Conservation (phyloP, 2,329 filamentous ascomycete genomes). For the Fusarium multiceps region DNA sequence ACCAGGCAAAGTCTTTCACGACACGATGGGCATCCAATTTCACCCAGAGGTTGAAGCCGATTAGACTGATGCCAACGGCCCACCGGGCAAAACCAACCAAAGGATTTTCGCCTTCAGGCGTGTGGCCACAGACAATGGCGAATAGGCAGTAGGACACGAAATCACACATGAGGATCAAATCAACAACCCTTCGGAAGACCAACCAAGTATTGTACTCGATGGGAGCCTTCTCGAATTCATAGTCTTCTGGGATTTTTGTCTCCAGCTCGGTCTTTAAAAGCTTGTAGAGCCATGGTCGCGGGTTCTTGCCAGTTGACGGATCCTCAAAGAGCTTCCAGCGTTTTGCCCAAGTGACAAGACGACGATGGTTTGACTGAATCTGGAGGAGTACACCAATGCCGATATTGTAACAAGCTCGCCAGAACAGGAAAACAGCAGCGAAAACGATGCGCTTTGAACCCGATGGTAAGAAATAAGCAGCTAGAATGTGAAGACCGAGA, state of each 20-base stretch:
- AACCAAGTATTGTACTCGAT: constrained; percentile 99
- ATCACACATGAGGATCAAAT: constrained; percentile 98
- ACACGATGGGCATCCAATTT: constrained; percentile 97
- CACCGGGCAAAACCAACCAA: constrained; percentile 80
- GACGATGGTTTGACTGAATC: constrained; percentile 88
- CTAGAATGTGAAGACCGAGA: constrained; percentile 77
- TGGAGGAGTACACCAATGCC: constrained; percentile 92
- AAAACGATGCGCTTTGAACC: constrained; percentile 79
- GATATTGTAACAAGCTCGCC: constrained; percentile 91
- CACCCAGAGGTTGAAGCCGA: constrained; percentile 97
- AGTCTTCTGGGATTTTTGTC: constrained; percentile 93
- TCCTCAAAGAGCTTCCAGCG: constrained; percentile 88
- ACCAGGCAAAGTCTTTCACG: constrained; percentile 99
- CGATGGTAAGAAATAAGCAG: constrained; percentile 78
- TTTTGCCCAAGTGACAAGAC: constrained; percentile 87
- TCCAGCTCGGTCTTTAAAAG: constrained; percentile 91
- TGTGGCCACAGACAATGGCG: constrained; percentile 85
- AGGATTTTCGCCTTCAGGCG: constrained; percentile 76
- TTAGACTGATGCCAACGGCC: constrained; percentile 78
- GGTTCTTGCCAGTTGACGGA: constrained; percentile 82
- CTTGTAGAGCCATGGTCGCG: constrained; percentile 82
- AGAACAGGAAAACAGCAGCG: constrained; percentile 87
- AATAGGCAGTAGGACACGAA: constrained; percentile 98
- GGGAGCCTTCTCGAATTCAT: constrained; percentile 90
- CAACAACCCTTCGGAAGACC: constrained; percentile 92